Base-by-base conservation (phyloP, 441 rosid species). In the Populus hybrid region DNA sequence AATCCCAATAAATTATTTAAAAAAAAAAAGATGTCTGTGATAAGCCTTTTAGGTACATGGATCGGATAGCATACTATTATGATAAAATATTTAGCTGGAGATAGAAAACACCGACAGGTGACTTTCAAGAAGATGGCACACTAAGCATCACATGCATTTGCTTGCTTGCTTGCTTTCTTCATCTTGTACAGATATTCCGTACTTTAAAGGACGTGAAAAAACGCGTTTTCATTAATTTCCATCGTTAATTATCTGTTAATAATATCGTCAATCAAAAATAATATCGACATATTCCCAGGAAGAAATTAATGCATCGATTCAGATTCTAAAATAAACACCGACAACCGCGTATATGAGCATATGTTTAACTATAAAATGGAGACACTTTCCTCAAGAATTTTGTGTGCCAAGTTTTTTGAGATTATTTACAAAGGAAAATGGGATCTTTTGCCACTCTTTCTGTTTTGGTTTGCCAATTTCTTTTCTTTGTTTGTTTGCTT, bases 281-380 rank as follows among this genome's bases (percentile, higher is more conserved):
- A 1, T 5, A 21, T 23, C 59, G 23, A 70, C 59, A 23, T 70
- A 18, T 40, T 40, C 73, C 5, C 10, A 21, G 8, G 4, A 10
- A 10, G 28, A 12, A 75, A 46, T 69, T 57, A 77, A 61, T 18
- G 74, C 28, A 4, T 61, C 14, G 79, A 28, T 69, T 36, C 10
- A n/a, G 20, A 72, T 30, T 73, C 64, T 40, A 65, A 30, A 73
- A 68, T 57, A 72, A 84, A 75, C 87, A 85, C 89, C 87, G 86
- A 84, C 87, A 83, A 76, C 79, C 85, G 81, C 83, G 80, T 78
- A 10, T 23, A 10, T 8, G n/a, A 8, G 8, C 46, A 46, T 46
- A 5, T 46, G 57, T 4, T 12, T 12, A 61, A 77, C 69, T 81
- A 74, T 80, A 82, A 67, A 82, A 81, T 11, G 54, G 70, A 71